These are phyloP conservation scores for Alternaria ventricosa DNA, from an alignment of 2,329 filamentous ascomycete genomes.

Conservation along the genomic window DNA sequence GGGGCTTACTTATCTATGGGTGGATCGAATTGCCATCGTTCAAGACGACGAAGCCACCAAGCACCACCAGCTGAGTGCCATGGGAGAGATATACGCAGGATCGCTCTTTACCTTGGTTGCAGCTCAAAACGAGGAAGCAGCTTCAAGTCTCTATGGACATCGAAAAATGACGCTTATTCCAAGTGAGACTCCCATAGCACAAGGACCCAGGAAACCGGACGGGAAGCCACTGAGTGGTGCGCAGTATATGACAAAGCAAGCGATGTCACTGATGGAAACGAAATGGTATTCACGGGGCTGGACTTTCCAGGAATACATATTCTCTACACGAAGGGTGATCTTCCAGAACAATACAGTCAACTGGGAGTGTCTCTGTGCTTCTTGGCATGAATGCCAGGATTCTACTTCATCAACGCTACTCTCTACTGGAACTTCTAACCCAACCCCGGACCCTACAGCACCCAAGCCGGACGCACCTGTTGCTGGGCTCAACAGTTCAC, in stretches of 20 bases:
- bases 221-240: background rate
- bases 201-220: background rate
- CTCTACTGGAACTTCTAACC: too few species aligned
- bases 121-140: constrained; percentile 13
- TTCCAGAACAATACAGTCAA: constrained; percentile 21
- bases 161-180: background rate
- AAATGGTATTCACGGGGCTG: constrained; percentile 22
- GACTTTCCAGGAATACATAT: constrained; percentile 26
- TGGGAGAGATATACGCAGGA: constrained; percentile 22
- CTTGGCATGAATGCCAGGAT: constrained; percentile 15
- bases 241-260: constrained; percentile 1
- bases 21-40: constrained; percentile 14
- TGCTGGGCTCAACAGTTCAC: background rate
- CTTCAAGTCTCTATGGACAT: constrained; percentile 1
- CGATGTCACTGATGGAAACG: constrained; percentile 9
- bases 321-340: constrained; percentile 16
- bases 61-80: constrained; percentile 12
- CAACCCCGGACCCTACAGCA: too few species aligned
- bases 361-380: constrained; percentile 19
- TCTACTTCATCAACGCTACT: too few species aligned
- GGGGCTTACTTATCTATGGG: constrained; percentile 11
- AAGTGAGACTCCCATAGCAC: background rate
- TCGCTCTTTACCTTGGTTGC: constrained; percentile 20
- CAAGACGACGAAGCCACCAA: constrained; percentile 13
- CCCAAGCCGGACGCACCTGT: too few species aligned